Evolutionary conservation across 345 rosid species (phyloP).

Genomic region (Garcia nutans): DNA sequence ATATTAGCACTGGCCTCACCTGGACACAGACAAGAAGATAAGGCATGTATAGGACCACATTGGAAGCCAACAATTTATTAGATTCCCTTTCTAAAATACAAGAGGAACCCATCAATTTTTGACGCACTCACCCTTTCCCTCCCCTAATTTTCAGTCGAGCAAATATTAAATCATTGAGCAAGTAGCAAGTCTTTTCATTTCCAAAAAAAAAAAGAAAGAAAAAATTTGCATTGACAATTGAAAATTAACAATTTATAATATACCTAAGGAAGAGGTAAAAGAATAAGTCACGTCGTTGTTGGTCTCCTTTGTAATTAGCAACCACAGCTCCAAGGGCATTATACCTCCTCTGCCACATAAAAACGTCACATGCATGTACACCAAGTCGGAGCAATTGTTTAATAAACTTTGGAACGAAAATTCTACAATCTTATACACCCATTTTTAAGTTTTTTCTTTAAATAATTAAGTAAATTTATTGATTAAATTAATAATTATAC

Average conservation of each 20-base stretch:
- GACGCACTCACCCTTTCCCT: no score
- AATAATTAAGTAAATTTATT: no score
- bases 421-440: no score
- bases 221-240: neutral
- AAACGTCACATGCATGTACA: slow-evolving; percentile 81
- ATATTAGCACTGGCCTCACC: neutral
- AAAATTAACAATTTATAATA: neutral
- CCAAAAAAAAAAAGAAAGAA: neutral
- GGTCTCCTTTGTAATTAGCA: slow-evolving; percentile 56
- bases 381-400: no score
- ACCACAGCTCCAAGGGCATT: slow-evolving; percentile 71
- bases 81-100: neutral
- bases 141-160: no score
- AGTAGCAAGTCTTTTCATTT: no score
- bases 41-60: neutral
- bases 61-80: neutral
- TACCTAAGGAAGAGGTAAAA: slow-evolving; percentile 68
- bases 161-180: no score
- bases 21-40: neutral
- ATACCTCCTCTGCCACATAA: slow-evolving; percentile 90
- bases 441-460: no score
- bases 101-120: neutral
- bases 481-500: no score
- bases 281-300: slow-evolving; percentile 44
- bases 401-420: no score